Conservation (phyloP, 257 asterid genomes). For the Agastache rugosa region DNA sequence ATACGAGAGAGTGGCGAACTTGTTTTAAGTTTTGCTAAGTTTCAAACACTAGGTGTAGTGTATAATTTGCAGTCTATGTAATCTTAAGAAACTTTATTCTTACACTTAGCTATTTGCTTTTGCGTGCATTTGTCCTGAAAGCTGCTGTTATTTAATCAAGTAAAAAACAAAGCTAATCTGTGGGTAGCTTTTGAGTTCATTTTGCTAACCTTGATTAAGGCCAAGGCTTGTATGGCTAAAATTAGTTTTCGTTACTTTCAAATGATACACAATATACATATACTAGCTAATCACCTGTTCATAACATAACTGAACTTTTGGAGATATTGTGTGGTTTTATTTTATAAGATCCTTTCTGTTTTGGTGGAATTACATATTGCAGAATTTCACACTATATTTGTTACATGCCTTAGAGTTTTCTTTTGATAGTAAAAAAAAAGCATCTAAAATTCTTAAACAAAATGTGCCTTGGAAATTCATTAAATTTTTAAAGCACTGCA, state of each 20-base stretch:
- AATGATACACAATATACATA: not conserved
- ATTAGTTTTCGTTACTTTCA: not conserved
- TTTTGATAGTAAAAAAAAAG: conserved; percentile 40
- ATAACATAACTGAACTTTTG: not conserved
- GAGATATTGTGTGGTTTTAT: not conserved
- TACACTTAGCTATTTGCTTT: conserved; percentile 14
- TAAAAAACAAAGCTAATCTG: not conserved
- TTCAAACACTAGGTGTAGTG: not conserved
- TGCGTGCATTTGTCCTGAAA: not conserved
- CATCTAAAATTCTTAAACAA: conserved; percentile 55
- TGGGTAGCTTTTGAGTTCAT: conserved; percentile 5
- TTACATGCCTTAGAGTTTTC: conserved; percentile 15
- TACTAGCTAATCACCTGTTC: conserved; percentile 13
- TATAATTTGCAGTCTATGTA: not conserved
- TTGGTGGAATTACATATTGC: conserved; percentile 22
- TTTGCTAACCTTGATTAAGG: conserved; percentile 2
- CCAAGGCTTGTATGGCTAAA: not conserved
- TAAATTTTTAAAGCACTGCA: conserved; percentile 66
- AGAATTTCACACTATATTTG: not conserved
- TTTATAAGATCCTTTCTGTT: not conserved
- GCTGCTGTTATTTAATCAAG: conserved; percentile 2
- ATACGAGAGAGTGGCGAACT: not conserved
- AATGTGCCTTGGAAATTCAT: conserved; percentile 39
- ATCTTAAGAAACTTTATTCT: not conserved
- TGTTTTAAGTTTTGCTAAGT: not conserved